These are phyloP conservation scores for Byssoonygena ceratinophila DNA, from an alignment of 2,329 filamentous ascomycete genomes.

Conservation along the genomic window DNA sequence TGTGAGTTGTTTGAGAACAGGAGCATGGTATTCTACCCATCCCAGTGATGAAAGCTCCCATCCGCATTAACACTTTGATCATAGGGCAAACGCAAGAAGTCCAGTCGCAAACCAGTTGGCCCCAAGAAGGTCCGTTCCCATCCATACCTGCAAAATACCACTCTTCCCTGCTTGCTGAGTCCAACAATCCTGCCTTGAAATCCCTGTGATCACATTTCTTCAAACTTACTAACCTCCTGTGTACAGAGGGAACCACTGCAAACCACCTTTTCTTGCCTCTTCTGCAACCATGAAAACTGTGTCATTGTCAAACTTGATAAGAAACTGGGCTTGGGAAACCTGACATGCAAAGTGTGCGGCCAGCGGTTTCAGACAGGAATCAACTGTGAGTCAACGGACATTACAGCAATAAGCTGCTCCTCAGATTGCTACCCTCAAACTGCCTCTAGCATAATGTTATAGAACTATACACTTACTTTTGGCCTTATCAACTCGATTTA, in stretches of 20 bases:
- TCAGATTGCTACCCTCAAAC: no score
- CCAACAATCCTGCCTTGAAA: no score
- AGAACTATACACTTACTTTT: no score
- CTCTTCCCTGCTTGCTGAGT: neutral
- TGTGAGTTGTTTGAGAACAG: neutral
- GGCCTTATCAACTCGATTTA: no score
- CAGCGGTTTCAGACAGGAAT: conserved; percentile 88
- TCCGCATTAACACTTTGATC: neutral
- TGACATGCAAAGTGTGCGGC: conserved; percentile 86
- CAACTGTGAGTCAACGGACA: conserved; percentile 55
- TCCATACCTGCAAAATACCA: neutral
- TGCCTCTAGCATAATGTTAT: no score
- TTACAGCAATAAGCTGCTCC: no score
- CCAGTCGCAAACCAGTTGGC: conserved; percentile 66
- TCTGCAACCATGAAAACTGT: conserved; percentile 95
- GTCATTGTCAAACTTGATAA: conserved; percentile 88
- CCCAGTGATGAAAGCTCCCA: neutral
- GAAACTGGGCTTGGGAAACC: conserved; percentile 72
- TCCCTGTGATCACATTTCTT: neutral
- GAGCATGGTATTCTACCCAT: neutral
- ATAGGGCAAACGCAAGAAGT: conserved; percentile 86
- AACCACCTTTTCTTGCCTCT: conserved; percentile 88
- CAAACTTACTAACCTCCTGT: neutral
- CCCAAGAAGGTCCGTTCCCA: conserved; percentile 58
- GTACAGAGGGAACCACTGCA: conserved; percentile 39